A percentile compares a stretch with the other conserved stretches of the same genome.
These are phyloP conservation scores for Xanthoceras sorbifolium DNA, from an alignment of 345 rosid genomes.

Conservation along the genomic window DNA sequence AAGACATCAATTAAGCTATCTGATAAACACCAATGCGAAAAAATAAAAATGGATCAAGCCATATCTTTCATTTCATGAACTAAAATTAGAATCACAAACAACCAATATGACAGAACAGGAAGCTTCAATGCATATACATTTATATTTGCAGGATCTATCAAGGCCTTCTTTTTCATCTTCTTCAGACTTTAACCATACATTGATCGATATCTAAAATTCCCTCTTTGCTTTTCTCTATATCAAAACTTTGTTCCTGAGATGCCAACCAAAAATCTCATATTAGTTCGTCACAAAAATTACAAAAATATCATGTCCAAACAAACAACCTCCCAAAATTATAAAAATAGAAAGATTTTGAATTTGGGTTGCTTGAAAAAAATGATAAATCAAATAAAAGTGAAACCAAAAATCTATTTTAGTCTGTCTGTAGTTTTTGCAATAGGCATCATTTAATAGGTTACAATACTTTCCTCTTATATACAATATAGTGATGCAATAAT, in stretches of 20 bases:
- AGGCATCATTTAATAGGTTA: not conserved
- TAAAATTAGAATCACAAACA: constrained; percentile 20
- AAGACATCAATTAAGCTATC: not conserved
- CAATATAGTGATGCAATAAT: not conserved
- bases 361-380: not conserved
- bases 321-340: not conserved
- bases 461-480: no score
- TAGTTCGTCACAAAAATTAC: constrained; percentile 5
- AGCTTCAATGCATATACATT: constrained; percentile 43
- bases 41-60: constrained; percentile 14
- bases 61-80: constrained; percentile 15
- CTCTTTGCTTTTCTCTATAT: constrained; percentile 45
- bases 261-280: constrained; percentile 15
- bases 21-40: constrained; percentile 1
- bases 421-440: not conserved
- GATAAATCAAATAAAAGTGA: not conserved
- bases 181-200: constrained; percentile 14
- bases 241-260: constrained; percentile 89
- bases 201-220: constrained; percentile 25
- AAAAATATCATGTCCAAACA: not conserved
- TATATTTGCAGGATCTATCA: constrained; percentile 23
- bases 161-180: constrained; percentile 29
- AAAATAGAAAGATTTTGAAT: not conserved
- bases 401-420: no score
- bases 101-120: constrained; percentile 20